Percentiles rank a stretch among this genome's conserved stretches.
Evolutionary conservation across 1,284 basidiomycete species (phyloP).

Genomic region (Macrocybe sp.): DNA sequence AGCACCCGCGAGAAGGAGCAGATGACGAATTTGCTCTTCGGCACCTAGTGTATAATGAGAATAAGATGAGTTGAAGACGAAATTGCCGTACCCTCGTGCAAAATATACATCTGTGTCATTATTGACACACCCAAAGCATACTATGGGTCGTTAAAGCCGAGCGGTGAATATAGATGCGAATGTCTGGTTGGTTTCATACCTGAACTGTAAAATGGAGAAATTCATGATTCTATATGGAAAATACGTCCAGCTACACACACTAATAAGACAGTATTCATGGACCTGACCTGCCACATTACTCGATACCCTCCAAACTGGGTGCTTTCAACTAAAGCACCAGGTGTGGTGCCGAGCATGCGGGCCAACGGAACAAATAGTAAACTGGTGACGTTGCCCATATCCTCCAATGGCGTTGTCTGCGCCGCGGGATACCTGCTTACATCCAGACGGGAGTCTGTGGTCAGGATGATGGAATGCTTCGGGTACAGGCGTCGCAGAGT

Average conservation of each 20-base stretch:
- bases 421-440: conserved; percentile 50
- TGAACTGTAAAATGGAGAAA: conserved; percentile 27
- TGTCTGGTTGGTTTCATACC: conserved; percentile 15
- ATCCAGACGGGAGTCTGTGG: conserved; percentile 40
- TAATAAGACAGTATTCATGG: neutral
- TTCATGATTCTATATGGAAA: conserved; percentile 26
- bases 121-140: conserved; percentile 35
- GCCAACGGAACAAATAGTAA: conserved; percentile 44
- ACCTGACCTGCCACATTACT: conserved; percentile 52
- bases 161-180: neutral
- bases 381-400: conserved; percentile 44
- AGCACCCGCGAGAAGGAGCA: conserved; percentile 50
- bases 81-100: conserved; percentile 42
- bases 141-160: conserved; percentile 25
- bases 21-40: conserved; percentile 44
- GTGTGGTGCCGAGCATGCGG: conserved; percentile 34
- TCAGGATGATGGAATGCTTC: conserved; percentile 52
- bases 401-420: conserved; percentile 38
- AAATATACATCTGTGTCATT: conserved; percentile 40
- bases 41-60: conserved; percentile 32
- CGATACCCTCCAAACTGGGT: conserved; percentile 53
- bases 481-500: conserved; percentile 56
- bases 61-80: neutral
- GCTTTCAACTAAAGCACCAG: conserved; percentile 48
- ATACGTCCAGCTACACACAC: neutral